Base-by-base conservation (phyloP, 495 filamentous ascomycete genomes). In the Talaromyces nanjingensis region DNA sequence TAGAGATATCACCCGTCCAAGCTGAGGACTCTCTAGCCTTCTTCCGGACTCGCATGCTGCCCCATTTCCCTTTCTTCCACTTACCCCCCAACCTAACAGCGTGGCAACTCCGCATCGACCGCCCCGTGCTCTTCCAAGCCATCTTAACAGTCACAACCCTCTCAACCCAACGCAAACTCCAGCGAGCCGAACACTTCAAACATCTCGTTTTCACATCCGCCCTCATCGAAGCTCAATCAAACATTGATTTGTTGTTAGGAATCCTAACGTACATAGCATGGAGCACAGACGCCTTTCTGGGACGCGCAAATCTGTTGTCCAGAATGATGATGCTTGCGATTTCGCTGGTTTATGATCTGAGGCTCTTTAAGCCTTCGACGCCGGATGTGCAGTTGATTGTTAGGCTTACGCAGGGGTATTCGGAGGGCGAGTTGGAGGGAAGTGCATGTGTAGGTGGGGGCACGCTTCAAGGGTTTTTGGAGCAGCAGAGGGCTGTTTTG, bases 31-130 rank as follows among this genome's bases (percentile, higher is more conserved):
- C 66, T 45, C 69, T 83, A 0, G 31, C 70, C 14, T 68, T 69
- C 24, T 85, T 81, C 66, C 74, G 74, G 39, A 62, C 69, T 2
- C 64, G 72, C 11, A 78, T 80, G 74, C 68, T 80, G 12, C 71
- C 70, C 11, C 70, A 61, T 42, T 74, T 82, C 33, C 76, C 80
- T 12, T 83, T 83, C 53, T 68, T 83, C 47, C 7, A 69, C 61
- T 31, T 72, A 9, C 12, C 67, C 34, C 66, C 71, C 16, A 60
- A 63, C 8, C 67, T 67, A 60, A 69, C 67, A 37, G 63, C 52
- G 62, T 58, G 62, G 64, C 66, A 72, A 61, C 66, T 74, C 20
- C 67, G 66, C 27, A 67, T 66, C 55, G 59, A 70, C 33, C 55
- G 70, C 22, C 72, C 72, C 0, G 60, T 70, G 22, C 52, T 74